A percentile compares a stretch with the other conserved stretches of the same genome.
These are phyloP conservation scores for Rosa lucieae DNA, from an alignment of 306 rosid genomes.

Conservation along the genomic window DNA sequence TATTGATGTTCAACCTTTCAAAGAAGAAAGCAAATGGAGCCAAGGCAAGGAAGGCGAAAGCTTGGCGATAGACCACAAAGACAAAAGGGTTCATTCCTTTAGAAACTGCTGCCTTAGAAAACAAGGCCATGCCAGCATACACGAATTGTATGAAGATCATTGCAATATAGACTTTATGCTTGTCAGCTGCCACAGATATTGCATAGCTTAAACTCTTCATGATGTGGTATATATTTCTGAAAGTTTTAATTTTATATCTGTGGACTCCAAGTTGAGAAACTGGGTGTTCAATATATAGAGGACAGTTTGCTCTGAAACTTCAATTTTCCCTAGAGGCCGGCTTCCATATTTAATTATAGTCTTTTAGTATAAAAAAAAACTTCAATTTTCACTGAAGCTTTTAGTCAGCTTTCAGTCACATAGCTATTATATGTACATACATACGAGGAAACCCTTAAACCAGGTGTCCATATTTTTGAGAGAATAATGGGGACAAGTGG, in stretches of 20 bases:
- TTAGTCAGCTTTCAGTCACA: not conserved
- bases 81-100: constrained; percentile 87
- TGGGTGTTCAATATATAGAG: constrained; percentile 5
- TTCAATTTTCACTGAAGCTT: not conserved
- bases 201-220: constrained; percentile 37
- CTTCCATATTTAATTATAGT: no score
- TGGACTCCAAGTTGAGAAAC: not conserved
- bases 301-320: not conserved
- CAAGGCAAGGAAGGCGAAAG: constrained; percentile 66
- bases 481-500: not conserved
- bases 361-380: no score
- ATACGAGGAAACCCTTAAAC: not conserved
- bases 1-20: constrained; percentile 52
- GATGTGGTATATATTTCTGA: not conserved
- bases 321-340: not conserved
- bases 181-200: constrained; percentile 28
- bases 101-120: constrained; percentile 84
- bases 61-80: constrained; percentile 91
- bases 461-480: not conserved
- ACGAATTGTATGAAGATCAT: constrained; percentile 66
- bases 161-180: constrained; percentile 62
- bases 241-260: not conserved
- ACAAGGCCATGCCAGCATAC: constrained; percentile 92
- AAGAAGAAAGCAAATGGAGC: constrained; percentile 76
- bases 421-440: not conserved